Conservation (phyloP, 2,329 filamentous ascomycete genomes). For the Fusarium sp. region DNA sequence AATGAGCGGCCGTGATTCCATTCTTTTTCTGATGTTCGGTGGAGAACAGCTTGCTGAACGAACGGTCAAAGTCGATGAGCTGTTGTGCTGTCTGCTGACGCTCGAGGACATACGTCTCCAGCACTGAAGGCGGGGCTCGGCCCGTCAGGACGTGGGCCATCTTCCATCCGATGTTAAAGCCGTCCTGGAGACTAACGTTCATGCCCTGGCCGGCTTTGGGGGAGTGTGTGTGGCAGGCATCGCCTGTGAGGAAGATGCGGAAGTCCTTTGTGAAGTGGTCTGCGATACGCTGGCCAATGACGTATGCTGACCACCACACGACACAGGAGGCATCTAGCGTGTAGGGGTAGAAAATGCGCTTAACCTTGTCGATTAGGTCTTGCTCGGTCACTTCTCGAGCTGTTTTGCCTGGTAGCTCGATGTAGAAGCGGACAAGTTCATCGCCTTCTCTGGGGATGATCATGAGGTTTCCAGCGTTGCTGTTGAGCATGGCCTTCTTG, state of each 20-base stretch:
- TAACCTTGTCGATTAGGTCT: neutral
- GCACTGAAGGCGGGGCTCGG: constrained; percentile 49
- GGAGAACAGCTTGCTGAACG: constrained; percentile 17
- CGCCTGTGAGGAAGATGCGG: constrained; percentile 76
- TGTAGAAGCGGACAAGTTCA: constrained; percentile 68
- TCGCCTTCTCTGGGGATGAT: constrained; percentile 71
- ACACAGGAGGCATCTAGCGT: constrained; percentile 62
- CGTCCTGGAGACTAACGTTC: constrained; percentile 77
- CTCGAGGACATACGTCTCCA: constrained; percentile 61
- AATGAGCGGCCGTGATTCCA: constrained; percentile 2
- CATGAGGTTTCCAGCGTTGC: constrained; percentile 65
- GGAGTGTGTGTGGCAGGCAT: constrained; percentile 67
- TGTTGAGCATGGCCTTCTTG: constrained; percentile 66
- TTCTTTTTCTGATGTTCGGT: constrained; percentile 24
- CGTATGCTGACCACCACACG: constrained; percentile 73
- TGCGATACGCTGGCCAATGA: constrained; percentile 72
- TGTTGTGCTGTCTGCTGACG: constrained; percentile 69
- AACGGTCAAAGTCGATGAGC: constrained; percentile 68
- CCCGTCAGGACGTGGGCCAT: constrained; percentile 56
- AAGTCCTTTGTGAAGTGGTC: constrained; percentile 64
- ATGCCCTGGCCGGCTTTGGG: constrained; percentile 77
- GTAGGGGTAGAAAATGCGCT: constrained; percentile 65
- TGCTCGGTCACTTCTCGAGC: constrained; percentile 53
- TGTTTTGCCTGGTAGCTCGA: constrained; percentile 61
- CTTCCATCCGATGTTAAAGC: constrained; percentile 68